These are phyloP conservation scores for Ballota nigra DNA, from an alignment of 257 asterid genomes.

Conservation along the genomic window DNA sequence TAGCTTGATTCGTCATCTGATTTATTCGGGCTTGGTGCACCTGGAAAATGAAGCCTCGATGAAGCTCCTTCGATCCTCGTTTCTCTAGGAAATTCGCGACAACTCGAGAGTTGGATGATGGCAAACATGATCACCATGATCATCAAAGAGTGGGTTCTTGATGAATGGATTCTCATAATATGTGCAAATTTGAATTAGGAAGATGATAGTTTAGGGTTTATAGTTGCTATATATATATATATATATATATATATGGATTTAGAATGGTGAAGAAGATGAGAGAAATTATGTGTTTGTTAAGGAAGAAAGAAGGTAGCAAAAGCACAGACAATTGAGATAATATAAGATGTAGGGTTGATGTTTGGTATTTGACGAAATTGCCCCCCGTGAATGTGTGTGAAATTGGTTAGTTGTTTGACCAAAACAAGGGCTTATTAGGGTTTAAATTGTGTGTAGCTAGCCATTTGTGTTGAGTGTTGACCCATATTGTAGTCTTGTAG, in stretches of 20 bases:
- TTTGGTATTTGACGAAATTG: slow-evolving; percentile 18
- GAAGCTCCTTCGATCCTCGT: slow-evolving; percentile 8
- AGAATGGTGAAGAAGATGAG: too few relatives aligned
- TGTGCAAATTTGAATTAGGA: neutral
- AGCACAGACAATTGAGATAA: neutral
- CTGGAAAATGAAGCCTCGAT: slow-evolving; percentile 17
- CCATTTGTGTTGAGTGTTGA: slow-evolving; percentile 35
- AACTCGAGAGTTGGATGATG: slow-evolving; percentile 6
- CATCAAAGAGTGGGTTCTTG: slow-evolving; percentile 3
- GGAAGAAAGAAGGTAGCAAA: neutral
- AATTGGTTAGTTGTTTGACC: slow-evolving; percentile 5
- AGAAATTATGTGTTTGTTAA: too few relatives aligned
- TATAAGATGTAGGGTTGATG: neutral
- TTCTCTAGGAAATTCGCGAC: slow-evolving; percentile 24
- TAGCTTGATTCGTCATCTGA: slow-evolving; percentile 27
- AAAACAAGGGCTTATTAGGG: neutral
- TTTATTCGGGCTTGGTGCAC: slow-evolving; percentile 25
- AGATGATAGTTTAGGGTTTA: neutral
- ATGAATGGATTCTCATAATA: slow-evolving; percentile 25
- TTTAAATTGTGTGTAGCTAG: slow-evolving; percentile 2
- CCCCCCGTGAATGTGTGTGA: slow-evolving; percentile 30
- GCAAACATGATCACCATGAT: slow-evolving; percentile 28
- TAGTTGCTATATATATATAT: too few relatives aligned
- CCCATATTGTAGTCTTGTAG: neutral
- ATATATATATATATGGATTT: neutral